Conservation (phyloP, 2,329 filamentous ascomycete genomes). For the Cercospora beticola region DNA sequence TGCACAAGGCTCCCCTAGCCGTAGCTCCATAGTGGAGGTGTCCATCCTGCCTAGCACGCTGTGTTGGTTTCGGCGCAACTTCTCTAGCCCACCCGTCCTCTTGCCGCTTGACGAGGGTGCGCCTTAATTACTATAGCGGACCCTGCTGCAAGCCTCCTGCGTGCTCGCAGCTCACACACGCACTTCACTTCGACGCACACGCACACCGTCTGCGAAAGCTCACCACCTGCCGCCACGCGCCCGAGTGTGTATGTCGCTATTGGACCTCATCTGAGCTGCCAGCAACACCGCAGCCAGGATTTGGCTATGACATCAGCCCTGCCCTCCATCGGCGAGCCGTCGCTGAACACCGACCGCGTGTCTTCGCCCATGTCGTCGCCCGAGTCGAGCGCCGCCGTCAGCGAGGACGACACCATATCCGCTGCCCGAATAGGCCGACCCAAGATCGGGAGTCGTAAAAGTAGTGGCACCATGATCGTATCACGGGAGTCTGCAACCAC, state of each 20-base stretch:
- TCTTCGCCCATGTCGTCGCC: conserved; percentile 27
- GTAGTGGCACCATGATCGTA: conserved; percentile 77
- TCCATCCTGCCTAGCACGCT: neutral
- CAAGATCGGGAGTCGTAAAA: conserved; percentile 68
- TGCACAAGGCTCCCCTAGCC: neutral
- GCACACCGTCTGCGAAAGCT: neutral
- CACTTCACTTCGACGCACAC: neutral
- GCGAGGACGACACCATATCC: conserved; percentile 34
- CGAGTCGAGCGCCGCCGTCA: conserved; percentile 35
- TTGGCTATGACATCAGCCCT: conserved; percentile 27
- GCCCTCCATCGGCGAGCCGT: conserved; percentile 30
- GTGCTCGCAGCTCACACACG: neutral
- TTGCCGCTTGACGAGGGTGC: neutral
- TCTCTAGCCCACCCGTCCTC: neutral
- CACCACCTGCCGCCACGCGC: neutral
- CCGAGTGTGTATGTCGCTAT: neutral
- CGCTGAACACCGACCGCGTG: conserved; percentile 16
- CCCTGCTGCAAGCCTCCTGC: neutral
- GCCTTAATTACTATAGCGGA: neutral
- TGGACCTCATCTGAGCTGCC: neutral
- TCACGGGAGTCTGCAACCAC: conserved; percentile 59
- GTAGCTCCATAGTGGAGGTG: neutral
- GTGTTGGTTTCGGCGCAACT: neutral
- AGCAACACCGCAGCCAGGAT: neutral
- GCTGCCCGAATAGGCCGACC: conserved; percentile 52